Conservation (phyloP, 768 basidiomycete genomes). For the Mycena pura region DNA sequence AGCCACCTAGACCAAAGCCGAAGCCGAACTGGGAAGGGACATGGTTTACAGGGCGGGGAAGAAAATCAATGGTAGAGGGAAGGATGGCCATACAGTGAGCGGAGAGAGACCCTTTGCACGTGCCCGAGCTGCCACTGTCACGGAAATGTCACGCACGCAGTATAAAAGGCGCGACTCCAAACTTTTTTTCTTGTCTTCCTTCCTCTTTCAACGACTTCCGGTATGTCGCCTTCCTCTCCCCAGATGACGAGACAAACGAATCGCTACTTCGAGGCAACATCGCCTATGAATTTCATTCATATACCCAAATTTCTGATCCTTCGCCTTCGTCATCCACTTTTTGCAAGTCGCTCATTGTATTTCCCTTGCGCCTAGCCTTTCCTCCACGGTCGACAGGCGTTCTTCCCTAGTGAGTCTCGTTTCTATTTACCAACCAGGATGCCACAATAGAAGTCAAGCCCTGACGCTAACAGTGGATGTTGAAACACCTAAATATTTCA, state of each 20-base stretch:
- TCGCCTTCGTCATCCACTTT: constrained; percentile 22
- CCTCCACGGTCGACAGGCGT: no score
- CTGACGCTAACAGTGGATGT: constrained; percentile 73
- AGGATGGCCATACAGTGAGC: constrained; percentile 24
- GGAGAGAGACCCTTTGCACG: constrained; percentile 8
- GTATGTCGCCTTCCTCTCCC: constrained; percentile 37
- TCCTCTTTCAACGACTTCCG: constrained; percentile 31
- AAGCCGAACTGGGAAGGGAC: constrained; percentile 71
- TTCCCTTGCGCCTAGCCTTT: neutral
- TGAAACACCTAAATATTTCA: constrained; percentile 83
- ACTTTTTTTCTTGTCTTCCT: constrained; percentile 21
- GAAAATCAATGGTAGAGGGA: constrained; percentile 21
- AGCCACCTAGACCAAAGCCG: constrained; percentile 67
- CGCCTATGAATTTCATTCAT: constrained; percentile 70
- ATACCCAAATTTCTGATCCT: constrained; percentile 95
- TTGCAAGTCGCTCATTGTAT: constrained; percentile 21
- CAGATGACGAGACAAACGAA: constrained; percentile 75
- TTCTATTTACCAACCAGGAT: constrained; percentile 33
- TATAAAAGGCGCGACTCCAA: neutral
- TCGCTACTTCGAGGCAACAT: constrained; percentile 85
- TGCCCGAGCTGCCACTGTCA: constrained; percentile 4
- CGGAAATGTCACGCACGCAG: neutral
- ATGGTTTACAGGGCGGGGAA: constrained; percentile 33
- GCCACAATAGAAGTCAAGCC: constrained; percentile 92
- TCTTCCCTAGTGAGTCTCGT: constrained; percentile 43